Evolutionary conservation across 2,329 filamentous ascomycete genomes (phyloP).

Genomic region (Aspergillus thermomutatus): DNA sequence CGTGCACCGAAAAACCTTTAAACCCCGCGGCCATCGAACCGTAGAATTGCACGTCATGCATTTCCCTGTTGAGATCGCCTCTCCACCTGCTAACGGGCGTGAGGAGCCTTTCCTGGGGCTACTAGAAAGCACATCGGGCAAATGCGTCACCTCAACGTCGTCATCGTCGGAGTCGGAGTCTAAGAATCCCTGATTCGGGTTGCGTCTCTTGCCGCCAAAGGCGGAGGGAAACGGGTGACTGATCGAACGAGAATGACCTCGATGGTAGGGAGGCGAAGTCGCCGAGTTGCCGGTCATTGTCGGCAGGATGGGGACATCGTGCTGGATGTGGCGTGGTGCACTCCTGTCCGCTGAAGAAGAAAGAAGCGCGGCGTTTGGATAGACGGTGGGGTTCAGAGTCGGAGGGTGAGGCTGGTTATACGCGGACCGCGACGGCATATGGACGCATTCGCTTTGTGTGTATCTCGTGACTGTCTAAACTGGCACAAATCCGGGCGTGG

Average conservation of each 20-base stretch:
- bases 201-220: conserved; percentile 54
- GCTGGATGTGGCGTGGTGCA: conserved; percentile 18
- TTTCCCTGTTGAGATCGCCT: conserved; percentile 62
- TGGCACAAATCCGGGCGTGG: background rate
- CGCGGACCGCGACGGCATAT: conserved; percentile 37
- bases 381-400: conserved; percentile 19
- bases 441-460: conserved; percentile 23
- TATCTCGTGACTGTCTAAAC: background rate
- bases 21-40: conserved; percentile 72
- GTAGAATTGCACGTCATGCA: conserved; percentile 85
- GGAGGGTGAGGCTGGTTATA: conserved; percentile 29
- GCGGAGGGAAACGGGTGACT: conserved; percentile 77
- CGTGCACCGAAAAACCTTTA: conserved; percentile 75
- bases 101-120: conserved; percentile 38
- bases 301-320: conserved; percentile 23
- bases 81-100: conserved; percentile 47
- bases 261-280: conserved; percentile 19
- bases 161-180: conserved; percentile 49
- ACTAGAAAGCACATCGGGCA: conserved; percentile 31
- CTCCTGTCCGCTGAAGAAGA: conserved; percentile 16
- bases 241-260: conserved; percentile 62
- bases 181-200: conserved; percentile 45
- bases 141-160: conserved; percentile 26
- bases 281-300: conserved; percentile 19
- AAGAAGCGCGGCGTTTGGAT: conserved; percentile 16